A percentile compares a stretch with the other conserved stretches of the same genome.
phyloP scores from a whole-genome alignment of 2,329 filamentous ascomycete species.

The Botrytis fragariae region DNA sequence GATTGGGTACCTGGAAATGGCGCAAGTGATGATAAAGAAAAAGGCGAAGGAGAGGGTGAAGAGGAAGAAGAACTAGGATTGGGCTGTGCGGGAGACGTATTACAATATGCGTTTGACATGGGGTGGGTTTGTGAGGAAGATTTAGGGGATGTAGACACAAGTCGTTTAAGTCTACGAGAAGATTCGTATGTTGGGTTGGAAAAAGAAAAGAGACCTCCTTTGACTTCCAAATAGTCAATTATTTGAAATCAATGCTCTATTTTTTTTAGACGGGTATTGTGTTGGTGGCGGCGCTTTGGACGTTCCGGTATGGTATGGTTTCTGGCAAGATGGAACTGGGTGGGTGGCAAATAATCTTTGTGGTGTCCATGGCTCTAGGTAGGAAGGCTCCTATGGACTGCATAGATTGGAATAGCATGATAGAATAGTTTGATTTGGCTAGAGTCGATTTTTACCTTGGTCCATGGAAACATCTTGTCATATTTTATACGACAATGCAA shows the following conservation, averaged over 20 bases:
- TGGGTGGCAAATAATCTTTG: too few relatives aligned
- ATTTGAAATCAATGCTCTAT: background rate
- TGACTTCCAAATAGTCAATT: background rate
- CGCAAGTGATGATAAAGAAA: background rate
- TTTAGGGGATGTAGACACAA: slow-evolving; percentile 12
- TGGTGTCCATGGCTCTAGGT: background rate
- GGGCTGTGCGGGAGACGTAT: slow-evolving; percentile 26
- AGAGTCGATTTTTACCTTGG: background rate
- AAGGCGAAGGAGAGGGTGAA: background rate
- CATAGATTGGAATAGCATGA: background rate
- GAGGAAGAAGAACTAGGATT: background rate
- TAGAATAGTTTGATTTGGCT: background rate
- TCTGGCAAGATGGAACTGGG: background rate
- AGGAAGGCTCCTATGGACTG: background rate
- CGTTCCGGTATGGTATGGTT: background rate
- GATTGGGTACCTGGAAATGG: background rate
- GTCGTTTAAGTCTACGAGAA: background rate
- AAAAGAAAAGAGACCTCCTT: accelerated
- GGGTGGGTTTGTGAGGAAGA: slow-evolving; percentile 31
- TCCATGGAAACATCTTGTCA: background rate
- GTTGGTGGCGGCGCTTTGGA: background rate
- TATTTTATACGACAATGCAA: background rate
- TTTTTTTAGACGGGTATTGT: background rate
- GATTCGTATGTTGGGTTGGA: background rate
- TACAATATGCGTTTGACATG: slow-evolving; percentile 26